Percentiles rank a stretch among this genome's conserved stretches.
These are phyloP conservation scores for Colletotrichum tabaci DNA, from an alignment of 2,329 filamentous ascomycete genomes.

Conservation along the genomic window DNA sequence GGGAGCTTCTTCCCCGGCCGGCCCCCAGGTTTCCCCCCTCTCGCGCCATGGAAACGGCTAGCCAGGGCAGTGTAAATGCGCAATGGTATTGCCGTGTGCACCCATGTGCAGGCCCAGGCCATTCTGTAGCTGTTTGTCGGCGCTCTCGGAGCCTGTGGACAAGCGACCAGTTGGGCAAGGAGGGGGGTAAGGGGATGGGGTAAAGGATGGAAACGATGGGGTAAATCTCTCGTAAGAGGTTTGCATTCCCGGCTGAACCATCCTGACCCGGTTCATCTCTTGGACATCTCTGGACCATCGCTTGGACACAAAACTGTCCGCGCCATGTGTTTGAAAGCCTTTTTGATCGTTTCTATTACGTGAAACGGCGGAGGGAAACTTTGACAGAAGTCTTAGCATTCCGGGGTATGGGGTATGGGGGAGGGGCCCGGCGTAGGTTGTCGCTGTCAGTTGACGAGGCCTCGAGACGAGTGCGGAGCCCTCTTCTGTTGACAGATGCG, in stretches of 20 bases:
- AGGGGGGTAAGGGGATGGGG: not conserved
- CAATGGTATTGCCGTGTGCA: not conserved
- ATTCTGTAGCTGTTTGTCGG: conserved; percentile 6
- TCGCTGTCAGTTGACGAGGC: no score
- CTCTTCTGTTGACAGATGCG: not conserved
- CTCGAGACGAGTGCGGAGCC: not conserved
- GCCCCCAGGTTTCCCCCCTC: conserved; percentile 5
- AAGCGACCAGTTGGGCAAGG: conserved; percentile 34
- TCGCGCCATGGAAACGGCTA: not conserved
- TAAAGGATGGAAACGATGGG: conserved; percentile 20
- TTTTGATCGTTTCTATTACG: conserved; percentile 1
- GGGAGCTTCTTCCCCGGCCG: conserved; percentile 1
- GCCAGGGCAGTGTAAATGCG: conserved; percentile 21
- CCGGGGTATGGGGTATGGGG: conserved; percentile 31
- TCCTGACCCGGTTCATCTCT: conserved; percentile 6
- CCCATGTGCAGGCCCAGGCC: not conserved
- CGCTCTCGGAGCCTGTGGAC: not conserved
- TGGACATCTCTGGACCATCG: no score
- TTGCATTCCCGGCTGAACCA: conserved; percentile 23
- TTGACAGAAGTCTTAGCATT: not conserved
- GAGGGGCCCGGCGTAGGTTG: not conserved
- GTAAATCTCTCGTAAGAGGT: conserved; percentile 38
- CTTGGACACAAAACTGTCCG: not conserved
- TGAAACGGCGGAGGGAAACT: not conserved
- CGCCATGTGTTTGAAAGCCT: not conserved